Conservation (phyloP, 768 basidiomycete genomes). For the Coprinellus aureogranulatus region DNA sequence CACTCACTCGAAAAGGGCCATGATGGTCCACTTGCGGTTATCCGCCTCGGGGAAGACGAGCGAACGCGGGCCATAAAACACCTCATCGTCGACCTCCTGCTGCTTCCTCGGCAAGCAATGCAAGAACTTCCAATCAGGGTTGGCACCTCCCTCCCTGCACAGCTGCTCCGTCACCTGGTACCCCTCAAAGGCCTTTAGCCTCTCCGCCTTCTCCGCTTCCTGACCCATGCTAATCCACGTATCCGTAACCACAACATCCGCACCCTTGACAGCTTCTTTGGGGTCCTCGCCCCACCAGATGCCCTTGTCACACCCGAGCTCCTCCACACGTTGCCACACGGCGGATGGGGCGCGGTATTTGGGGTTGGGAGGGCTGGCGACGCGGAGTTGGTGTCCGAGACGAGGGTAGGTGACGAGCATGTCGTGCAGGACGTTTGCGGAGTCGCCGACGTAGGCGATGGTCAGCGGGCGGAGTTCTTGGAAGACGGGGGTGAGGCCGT, state of each 20-base stretch:
- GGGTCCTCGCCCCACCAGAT: constrained; percentile 80
- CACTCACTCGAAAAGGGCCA: constrained; percentile 86
- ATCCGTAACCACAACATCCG: constrained; percentile 95
- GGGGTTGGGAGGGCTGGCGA: constrained; percentile 72
- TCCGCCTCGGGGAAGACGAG: constrained; percentile 93
- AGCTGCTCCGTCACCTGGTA: constrained; percentile 93
- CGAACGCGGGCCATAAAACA: constrained; percentile 90
- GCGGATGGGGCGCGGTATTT: constrained; percentile 66
- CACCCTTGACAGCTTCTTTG: constrained; percentile 80
- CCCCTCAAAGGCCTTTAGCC: constrained; percentile 82
- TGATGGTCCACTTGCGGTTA: constrained; percentile 96
- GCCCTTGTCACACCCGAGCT: constrained; percentile 67
- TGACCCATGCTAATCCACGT: constrained; percentile 99
- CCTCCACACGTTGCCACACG: constrained; percentile 81
- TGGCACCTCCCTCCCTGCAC: constrained; percentile 77
- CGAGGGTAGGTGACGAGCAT: constrained; percentile 95
- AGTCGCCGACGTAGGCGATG: constrained; percentile 91
- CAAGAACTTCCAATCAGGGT: constrained; percentile 88
- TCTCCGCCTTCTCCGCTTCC: constrained; percentile 87
- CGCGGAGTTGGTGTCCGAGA: constrained; percentile 79
- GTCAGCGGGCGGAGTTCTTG: constrained; percentile 74
- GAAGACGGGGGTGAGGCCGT: constrained; percentile 21
- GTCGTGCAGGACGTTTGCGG: constrained; percentile 93
- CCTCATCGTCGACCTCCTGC: constrained; percentile 94
- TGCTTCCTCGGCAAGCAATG: constrained; percentile 93